phyloP scores from a whole-genome alignment of 768 basidiomycete genomes.

The Sarcodon aspratus region DNA sequence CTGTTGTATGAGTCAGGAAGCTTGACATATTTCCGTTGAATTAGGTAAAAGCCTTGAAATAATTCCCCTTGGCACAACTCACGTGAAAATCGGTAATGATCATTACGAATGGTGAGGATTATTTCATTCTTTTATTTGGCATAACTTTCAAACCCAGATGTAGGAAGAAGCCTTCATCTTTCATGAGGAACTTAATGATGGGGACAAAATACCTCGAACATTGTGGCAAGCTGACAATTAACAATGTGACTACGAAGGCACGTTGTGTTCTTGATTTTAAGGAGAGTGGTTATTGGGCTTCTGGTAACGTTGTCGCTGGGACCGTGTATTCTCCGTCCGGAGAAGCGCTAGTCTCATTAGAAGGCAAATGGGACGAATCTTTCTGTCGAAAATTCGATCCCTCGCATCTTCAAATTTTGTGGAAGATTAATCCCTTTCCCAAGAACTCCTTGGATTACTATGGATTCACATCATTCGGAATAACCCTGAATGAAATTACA shows the following conservation, averaged over 20 bases:
- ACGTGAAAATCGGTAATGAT: slow-evolving; percentile 56
- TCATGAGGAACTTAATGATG: slow-evolving; percentile 83
- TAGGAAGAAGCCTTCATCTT: slow-evolving; percentile 83
- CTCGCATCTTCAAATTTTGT: slow-evolving; percentile 63
- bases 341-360: slow-evolving; percentile 47
- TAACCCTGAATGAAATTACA: slow-evolving; percentile 75
- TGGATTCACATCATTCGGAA: slow-evolving; percentile 72
- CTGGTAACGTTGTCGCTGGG: slow-evolving; percentile 64
- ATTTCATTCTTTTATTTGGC: background rate
- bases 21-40: slow-evolving; percentile 10
- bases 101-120: slow-evolving; percentile 57
- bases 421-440: slow-evolving; percentile 68
- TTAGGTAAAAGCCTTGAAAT: slow-evolving; percentile 85
- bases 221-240: slow-evolving; percentile 66
- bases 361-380: slow-evolving; percentile 86
- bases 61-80: slow-evolving; percentile 65
- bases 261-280: slow-evolving; percentile 77
- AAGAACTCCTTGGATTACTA: slow-evolving; percentile 63
- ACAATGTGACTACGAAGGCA: slow-evolving; percentile 41
- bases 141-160: background rate
- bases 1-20: slow-evolving; percentile 5
- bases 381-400: slow-evolving; percentile 58
- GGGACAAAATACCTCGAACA: slow-evolving; percentile 89
- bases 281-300: slow-evolving; percentile 74
- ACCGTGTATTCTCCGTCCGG: slow-evolving; percentile 42